Evolutionary conservation across 2,329 filamentous ascomycete species (phyloP).

Genomic region (Xylariaceae sp.): DNA sequence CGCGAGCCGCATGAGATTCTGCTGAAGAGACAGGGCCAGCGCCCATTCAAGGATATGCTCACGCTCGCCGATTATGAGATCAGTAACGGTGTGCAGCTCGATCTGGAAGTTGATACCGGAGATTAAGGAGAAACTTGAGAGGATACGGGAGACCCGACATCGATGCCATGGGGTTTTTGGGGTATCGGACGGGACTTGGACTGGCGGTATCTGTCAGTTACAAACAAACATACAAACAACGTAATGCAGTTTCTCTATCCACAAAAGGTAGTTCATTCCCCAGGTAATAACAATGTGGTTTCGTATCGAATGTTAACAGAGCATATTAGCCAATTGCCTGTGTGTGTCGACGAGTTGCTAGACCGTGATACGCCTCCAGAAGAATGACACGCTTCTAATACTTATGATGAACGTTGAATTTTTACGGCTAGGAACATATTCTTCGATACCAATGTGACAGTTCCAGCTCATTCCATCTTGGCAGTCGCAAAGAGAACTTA

Average conservation of each 20-base stretch:
- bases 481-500: too few relatives aligned
- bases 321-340: constrained; percentile 1
- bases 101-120: constrained; percentile 57
- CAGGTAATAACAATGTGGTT: constrained; percentile 2
- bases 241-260: not conserved
- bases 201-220: not conserved
- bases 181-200: not conserved
- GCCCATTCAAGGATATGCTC: constrained; percentile 88
- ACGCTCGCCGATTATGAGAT: constrained; percentile 91
- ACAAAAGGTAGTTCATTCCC: constrained; percentile 18
- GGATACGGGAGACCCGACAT: not conserved
- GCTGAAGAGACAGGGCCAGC: constrained; percentile 83
- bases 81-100: constrained; percentile 74
- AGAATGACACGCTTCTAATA: not conserved
- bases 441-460: too few relatives aligned
- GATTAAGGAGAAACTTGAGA: constrained; percentile 38
- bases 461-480: too few relatives aligned
- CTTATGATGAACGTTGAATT: not conserved
- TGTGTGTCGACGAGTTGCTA: not conserved
- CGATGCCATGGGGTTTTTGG: not conserved
- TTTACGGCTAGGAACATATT: too few relatives aligned
- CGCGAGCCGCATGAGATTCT: constrained; percentile 87
- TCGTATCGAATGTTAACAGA: constrained; percentile 10
- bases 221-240: not conserved
- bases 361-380: constrained; percentile 1